Evolutionary conservation across 108 stramenopile species (phyloP).

Genomic region (Schizochytrium sp.): DNA sequence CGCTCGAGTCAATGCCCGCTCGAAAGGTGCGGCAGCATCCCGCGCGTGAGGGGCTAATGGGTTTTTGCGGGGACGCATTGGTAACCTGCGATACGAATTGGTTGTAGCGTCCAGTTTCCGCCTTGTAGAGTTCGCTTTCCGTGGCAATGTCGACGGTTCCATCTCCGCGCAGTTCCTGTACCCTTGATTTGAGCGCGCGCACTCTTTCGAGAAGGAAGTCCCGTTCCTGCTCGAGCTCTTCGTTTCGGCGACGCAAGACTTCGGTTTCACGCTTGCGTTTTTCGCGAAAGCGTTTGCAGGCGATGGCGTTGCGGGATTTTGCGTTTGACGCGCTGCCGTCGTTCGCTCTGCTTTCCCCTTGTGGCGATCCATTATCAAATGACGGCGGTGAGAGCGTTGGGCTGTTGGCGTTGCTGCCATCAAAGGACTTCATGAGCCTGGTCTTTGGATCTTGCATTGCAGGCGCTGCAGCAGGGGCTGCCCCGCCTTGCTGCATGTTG

Average conservation of each 20-base stretch:
- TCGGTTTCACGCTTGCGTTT: background rate
- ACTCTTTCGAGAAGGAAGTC: background rate
- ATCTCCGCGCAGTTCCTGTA: background rate
- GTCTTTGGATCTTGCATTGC: too few relatives aligned
- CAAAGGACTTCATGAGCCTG: too few relatives aligned
- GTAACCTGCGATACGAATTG: background rate
- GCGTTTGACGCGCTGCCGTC: too few relatives aligned
- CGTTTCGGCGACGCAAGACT: background rate
- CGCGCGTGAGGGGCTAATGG: background rate
- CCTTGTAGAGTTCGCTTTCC: background rate
- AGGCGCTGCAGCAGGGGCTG: too few relatives aligned
- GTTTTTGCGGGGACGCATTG: background rate
- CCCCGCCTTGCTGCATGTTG: too few relatives aligned
- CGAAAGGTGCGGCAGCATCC: background rate
- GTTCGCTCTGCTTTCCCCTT: too few relatives aligned
- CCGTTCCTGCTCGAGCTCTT: background rate
- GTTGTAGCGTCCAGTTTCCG: background rate
- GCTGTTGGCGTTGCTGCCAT: too few relatives aligned
- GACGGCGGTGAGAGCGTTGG: too few relatives aligned
- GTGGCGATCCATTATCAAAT: too few relatives aligned
- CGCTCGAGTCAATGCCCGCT: background rate
- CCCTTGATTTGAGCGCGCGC: background rate
- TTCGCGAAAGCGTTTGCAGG: constrained; percentile 1
- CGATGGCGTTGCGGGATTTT: background rate
- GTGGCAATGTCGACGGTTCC: background rate